Conservation (phyloP, 2,329 filamentous ascomycete species). For the Fusarium metavorans region DNA sequence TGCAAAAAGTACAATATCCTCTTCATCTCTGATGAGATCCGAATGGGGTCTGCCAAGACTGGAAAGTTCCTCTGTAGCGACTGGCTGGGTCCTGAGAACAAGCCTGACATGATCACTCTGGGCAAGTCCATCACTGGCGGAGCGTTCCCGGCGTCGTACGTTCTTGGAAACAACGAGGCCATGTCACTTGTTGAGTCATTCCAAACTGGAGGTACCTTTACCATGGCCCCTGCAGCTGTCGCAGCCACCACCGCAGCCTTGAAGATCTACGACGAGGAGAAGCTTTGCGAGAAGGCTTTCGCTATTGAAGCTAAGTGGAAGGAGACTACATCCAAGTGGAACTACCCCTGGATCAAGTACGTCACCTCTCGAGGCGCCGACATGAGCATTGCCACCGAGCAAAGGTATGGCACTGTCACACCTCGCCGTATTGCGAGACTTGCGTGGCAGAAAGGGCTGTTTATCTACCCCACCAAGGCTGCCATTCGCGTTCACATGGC, state of each 20-base stretch:
- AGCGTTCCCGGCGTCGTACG: slow-evolving; percentile 26
- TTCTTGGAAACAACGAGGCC: slow-evolving; percentile 26
- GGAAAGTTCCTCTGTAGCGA: slow-evolving; percentile 39
- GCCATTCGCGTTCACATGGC: slow-evolving; percentile 20
- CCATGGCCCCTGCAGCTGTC: slow-evolving; percentile 22
- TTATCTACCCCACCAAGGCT: slow-evolving; percentile 14
- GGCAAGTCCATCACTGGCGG: slow-evolving; percentile 38
- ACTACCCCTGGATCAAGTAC: slow-evolving; percentile 16
- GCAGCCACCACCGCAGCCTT: slow-evolving; percentile 17
- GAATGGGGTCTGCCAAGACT: slow-evolving; percentile 37
- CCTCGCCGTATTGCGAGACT: slow-evolving; percentile 20
- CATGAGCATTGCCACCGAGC: slow-evolving; percentile 19
- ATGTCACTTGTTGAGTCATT: slow-evolving; percentile 23
- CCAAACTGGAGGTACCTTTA: slow-evolving; percentile 16
- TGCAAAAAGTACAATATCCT: slow-evolving; percentile 33
- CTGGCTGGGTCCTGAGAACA: slow-evolving; percentile 36
- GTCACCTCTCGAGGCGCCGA: slow-evolving; percentile 22
- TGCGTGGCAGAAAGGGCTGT: slow-evolving; percentile 17
- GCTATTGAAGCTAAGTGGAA: slow-evolving; percentile 20
- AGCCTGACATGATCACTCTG: slow-evolving; percentile 39
- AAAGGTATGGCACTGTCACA: slow-evolving; percentile 13
- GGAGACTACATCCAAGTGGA: slow-evolving; percentile 20
- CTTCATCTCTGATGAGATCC: slow-evolving; percentile 43
- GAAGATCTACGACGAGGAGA: slow-evolving; percentile 19
- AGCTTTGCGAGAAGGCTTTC: slow-evolving; percentile 17